Evolutionary conservation across 2,329 filamentous ascomycete genomes (phyloP).

Genomic region (Exophiala aquamarina): DNA sequence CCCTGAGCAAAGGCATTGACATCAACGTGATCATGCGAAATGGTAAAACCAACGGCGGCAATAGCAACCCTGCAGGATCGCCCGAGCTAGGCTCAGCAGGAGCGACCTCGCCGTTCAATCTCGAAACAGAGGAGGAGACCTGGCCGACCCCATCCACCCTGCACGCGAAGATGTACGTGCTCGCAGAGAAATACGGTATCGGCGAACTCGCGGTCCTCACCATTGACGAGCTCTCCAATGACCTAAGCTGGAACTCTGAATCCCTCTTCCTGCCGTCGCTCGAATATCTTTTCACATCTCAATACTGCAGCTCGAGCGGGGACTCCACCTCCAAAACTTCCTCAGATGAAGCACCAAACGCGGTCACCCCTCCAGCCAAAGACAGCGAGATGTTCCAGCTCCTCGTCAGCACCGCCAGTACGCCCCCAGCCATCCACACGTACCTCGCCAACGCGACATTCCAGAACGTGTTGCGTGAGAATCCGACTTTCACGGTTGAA

Average conservation of each 20-base stretch:
- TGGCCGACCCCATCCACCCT: neutral
- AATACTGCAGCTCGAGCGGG: neutral
- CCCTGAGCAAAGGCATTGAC: neutral
- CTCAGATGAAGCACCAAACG: neutral
- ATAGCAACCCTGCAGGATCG: neutral
- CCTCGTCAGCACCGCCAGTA: conserved; percentile 7
- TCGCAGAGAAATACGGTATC: conserved; percentile 20
- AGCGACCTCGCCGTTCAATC: neutral
- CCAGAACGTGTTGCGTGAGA: conserved; percentile 1
- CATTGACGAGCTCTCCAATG: conserved; percentile 1
- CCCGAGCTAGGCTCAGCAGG: neutral
- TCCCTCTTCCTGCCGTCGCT: conserved; percentile 6
- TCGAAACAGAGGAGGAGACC: neutral
- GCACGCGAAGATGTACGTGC: conserved; percentile 20
- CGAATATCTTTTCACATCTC: neutral
- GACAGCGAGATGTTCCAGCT: conserved; percentile 4
- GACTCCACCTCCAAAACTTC: neutral
- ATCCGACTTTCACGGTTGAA: conserved; percentile 10
- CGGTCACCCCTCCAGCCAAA: neutral
- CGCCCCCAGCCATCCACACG: neutral
- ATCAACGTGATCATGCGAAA: neutral
- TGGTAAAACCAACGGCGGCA: neutral
- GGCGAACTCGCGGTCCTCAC: conserved; percentile 2
- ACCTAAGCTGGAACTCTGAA: conserved; percentile 4
- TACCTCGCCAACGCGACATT: conserved; percentile 3